These are phyloP conservation scores for Leccinum rimulosum DNA, from an alignment of 768 basidiomycete species.

Conservation along the genomic window DNA sequence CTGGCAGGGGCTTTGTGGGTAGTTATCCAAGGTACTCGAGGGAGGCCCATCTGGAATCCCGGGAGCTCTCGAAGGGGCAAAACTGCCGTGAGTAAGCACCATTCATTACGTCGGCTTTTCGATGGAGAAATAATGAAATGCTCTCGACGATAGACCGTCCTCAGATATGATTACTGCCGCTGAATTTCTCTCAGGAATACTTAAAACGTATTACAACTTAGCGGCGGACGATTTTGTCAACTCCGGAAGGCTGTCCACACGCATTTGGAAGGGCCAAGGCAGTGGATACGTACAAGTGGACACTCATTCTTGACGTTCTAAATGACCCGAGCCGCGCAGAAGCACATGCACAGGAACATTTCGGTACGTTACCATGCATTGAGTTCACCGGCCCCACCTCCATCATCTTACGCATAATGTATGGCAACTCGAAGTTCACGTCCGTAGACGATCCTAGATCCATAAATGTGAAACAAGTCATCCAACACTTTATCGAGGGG, in stretches of 20 bases:
- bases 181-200: slow-evolving; percentile 48
- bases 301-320: slow-evolving; percentile 29
- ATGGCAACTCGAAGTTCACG: slow-evolving; percentile 20
- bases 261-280: slow-evolving; percentile 48
- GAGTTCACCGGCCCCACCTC: slow-evolving; percentile 7
- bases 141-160: slow-evolving; percentile 47
- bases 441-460: slow-evolving; percentile 26
- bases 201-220: slow-evolving; percentile 47
- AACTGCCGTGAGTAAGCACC: no score
- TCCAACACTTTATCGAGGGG: slow-evolving; percentile 27
- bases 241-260: slow-evolving; percentile 53
- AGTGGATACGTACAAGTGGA: slow-evolving; percentile 38
- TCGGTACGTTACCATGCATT: slow-evolving; percentile 24
- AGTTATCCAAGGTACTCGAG: no score
- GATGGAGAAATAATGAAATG: slow-evolving; percentile 58
- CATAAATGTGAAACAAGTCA: slow-evolving; percentile 12
- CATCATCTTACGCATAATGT: slow-evolving; percentile 24
- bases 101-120: background rate
- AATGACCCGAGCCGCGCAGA: slow-evolving; percentile 36
- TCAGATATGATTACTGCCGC: slow-evolving; percentile 45
- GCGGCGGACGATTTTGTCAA: slow-evolving; percentile 54
- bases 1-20: no score
- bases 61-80: no score
- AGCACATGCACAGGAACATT: slow-evolving; percentile 45
- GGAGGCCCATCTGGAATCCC: no score